A percentile compares a stretch with the other conserved stretches of the same genome.
Conservation (phyloP, 805 yeast genomes). For the Maudiozyma barnettii region DNA sequence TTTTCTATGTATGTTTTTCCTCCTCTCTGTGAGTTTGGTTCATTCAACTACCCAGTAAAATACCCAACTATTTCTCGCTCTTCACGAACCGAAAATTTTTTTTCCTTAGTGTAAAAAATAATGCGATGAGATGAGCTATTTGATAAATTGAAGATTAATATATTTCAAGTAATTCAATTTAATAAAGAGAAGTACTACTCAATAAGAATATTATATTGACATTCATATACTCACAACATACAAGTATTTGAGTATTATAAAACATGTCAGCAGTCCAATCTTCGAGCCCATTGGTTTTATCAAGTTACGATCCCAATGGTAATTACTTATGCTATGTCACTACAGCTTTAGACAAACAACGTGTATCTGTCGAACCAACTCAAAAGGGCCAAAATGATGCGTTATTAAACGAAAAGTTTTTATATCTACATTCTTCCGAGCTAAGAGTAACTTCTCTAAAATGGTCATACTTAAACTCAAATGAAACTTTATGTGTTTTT, state of each 20-base stretch:
- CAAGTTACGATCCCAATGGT: constrained; percentile 56
- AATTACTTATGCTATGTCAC: constrained; percentile 53
- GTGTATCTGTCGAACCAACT: constrained; percentile 53
- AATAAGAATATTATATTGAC: no score
- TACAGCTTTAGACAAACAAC: constrained; percentile 62
- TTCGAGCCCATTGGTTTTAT: constrained; percentile 17
- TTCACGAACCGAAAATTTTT: constrained; percentile 5
- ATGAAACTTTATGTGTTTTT: constrained; percentile 41
- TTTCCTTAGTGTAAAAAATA: background rate
- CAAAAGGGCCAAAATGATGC: constrained; percentile 21
- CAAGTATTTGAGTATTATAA: background rate
- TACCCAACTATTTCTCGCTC: background rate
- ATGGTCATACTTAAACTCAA: constrained; percentile 20
- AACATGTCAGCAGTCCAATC: constrained; percentile 1
- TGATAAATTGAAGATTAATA: background rate
- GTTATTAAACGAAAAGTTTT: constrained; percentile 25
- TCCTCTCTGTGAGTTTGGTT: no score
- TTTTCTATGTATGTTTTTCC: no score
- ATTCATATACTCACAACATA: no score
- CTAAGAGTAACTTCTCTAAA: constrained; percentile 16
- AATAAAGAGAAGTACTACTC: no score
- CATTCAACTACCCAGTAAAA: background rate
- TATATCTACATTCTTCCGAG: constrained; percentile 20
- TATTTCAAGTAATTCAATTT: no score
- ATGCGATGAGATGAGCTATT: constrained; percentile 9